Evolutionary conservation across 495 filamentous ascomycete genomes (phyloP).

Genomic region (Neurospora sp.): DNA sequence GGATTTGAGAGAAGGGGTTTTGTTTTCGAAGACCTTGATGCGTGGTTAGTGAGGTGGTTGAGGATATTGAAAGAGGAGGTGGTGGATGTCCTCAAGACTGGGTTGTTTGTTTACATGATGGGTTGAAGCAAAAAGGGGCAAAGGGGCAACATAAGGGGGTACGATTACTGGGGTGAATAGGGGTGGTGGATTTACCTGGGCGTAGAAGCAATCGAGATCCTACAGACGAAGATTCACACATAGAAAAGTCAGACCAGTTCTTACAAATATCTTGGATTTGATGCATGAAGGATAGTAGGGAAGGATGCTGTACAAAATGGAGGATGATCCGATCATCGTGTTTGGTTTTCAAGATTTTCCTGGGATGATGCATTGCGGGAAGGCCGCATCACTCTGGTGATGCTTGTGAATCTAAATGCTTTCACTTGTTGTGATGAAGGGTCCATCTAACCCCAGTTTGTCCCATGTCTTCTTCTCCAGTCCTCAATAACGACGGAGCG

Average conservation of each 20-base stretch:
- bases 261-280: too few species aligned
- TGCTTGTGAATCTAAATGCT: neutral
- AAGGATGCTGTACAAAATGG: slow-evolving; percentile 55
- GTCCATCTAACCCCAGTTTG: neutral
- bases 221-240: slow-evolving; percentile 16
- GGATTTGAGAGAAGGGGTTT: slow-evolving; percentile 60
- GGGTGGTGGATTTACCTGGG: slow-evolving; percentile 45
- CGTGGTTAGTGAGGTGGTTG: neutral
- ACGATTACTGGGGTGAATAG: neutral
- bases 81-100: too few species aligned
- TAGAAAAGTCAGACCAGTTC: slow-evolving; percentile 6
- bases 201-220: slow-evolving; percentile 95
- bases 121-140: neutral
- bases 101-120: neutral
- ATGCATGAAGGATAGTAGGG: neutral
- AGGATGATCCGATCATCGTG: slow-evolving; percentile 63
- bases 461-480: neutral
- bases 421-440: neutral
- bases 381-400: neutral
- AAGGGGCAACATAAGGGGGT: neutral
- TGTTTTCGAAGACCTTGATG: slow-evolving; percentile 52
- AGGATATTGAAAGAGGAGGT: too few species aligned
- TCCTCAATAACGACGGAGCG: too few species aligned
- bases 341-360: slow-evolving; percentile 33
- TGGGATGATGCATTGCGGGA: slow-evolving; percentile 2